These are phyloP conservation scores for Acanthamoeba royreba DNA, from an alignment of 208 protist species.

Conservation along the genomic window DNA sequence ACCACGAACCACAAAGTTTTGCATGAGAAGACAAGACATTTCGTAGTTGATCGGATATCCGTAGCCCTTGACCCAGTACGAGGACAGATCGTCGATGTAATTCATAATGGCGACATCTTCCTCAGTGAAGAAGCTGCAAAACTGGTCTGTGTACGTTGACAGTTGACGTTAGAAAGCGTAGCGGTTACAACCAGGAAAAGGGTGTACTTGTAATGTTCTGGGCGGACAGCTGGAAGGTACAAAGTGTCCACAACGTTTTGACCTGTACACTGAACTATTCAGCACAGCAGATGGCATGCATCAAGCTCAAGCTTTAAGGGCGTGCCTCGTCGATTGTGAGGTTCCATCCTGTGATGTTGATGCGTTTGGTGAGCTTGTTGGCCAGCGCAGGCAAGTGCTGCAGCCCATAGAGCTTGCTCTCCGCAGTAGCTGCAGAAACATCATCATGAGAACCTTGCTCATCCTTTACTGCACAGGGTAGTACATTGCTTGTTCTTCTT, in stretches of 20 bases:
- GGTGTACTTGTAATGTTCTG: neutral
- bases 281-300: neutral
- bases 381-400: neutral
- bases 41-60: slow-evolving; percentile 23
- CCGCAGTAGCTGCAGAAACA: neutral
- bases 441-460: neutral
- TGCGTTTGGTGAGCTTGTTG: neutral
- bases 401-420: neutral
- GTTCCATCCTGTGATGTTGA: neutral
- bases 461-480: neutral
- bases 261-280: neutral
- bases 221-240: neutral
- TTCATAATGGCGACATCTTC: neutral
- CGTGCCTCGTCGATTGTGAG: neutral
- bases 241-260: neutral
- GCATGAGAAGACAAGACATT: neutral
- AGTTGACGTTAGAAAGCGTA: neutral
- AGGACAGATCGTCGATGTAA: neutral
- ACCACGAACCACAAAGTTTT: neutral
- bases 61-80: slow-evolving; percentile 7
- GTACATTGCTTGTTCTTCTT: neutral
- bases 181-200: neutral
- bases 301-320: too few relatives aligned
- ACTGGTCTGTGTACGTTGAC: neutral
- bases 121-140: neutral